Evolutionary conservation across 331 rosid genomes (phyloP), one percentile per base, ranked within the genome.

Genomic region (Malus hybrid): DNA sequence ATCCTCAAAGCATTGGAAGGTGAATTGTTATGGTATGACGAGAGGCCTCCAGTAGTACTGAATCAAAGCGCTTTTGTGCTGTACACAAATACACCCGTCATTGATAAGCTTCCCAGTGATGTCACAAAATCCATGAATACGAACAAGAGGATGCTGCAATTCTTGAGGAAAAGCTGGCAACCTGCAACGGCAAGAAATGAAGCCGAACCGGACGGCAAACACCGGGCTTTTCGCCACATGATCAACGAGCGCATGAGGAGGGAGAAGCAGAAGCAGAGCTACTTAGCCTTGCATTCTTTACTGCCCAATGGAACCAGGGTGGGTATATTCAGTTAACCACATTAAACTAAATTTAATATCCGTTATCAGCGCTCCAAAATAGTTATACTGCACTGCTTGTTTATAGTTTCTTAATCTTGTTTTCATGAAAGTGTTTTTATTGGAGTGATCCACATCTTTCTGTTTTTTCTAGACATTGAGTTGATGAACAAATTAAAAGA

Each of bases 301-400:
- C 80, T 93, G 71, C 97, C 98, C 5, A 67, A 5, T 10, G 96
- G 96, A 77, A 86, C 93, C 63, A 93, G 87, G 87, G 98, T 90
- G 72, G 11, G 34, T 8, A 3, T 57, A 42, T 81, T 56, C n/a
- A 14, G 7, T 19, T 12, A 61, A 20, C 39, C 16, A 33, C 10
- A 19, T 39, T 27, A 12, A 54, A 54, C 7, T 50, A 11, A 46
- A 57, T 57, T 57, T 14, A 1, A 24, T 27, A 12, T 16, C 67
- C 16, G 10, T 62, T 28, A 20, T 59, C 31, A 9, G 14, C 7
- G 2, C 64, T 59, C 3, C 64, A 59, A 59, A 59, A n/a, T 59
- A 8, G 31, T 22, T 11, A n/a, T 56, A 22, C 62, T 56, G 27
- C 11, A n/a, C 13, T 56, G 5, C 42, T 34, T 34, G 42, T 34